Percentiles rank a stretch among this genome's conserved stretches.
Conservation (phyloP, 305 asterid species). For the Euphrasia arctica region DNA sequence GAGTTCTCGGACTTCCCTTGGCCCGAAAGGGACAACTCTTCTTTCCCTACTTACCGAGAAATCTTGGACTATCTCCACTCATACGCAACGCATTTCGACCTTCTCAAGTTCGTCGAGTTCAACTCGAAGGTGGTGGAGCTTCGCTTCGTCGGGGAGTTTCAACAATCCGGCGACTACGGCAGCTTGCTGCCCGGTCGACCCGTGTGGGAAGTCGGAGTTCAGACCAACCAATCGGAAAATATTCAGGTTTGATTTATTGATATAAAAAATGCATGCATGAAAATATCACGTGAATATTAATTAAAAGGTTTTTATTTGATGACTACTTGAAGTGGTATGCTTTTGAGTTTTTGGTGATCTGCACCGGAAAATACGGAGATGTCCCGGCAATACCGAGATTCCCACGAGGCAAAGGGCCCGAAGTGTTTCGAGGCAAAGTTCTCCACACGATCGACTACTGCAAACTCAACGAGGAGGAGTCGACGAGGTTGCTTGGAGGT, state of each 20-base stretch:
- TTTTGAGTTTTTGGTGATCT: conserved; percentile 74
- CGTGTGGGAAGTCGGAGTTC: conserved; percentile 80
- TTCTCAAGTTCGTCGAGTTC: conserved; percentile 58
- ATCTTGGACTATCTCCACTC: conserved; percentile 67
- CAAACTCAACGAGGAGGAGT: conserved; percentile 60
- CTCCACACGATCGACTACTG: conserved; percentile 73
- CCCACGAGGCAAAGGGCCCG: conserved; percentile 66
- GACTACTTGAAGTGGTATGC: conserved; percentile 49
- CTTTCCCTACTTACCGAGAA: conserved; percentile 69
- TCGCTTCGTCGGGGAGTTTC: conserved; percentile 45
- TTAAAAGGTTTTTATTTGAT: not conserved
- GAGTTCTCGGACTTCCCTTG: conserved; percentile 94
- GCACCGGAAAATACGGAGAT: conserved; percentile 88
- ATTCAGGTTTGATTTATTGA: conserved; percentile 46
- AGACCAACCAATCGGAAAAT: conserved; percentile 39
- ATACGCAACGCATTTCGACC: conserved; percentile 60
- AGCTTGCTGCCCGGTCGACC: conserved; percentile 55
- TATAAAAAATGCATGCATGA: not conserved
- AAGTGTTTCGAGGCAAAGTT: conserved; percentile 61
- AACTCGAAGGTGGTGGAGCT: conserved; percentile 78
- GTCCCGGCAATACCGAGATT: conserved; percentile 61
- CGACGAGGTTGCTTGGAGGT: conserved; percentile 28
- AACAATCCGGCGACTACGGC: conserved; percentile 38
- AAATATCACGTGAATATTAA: not conserved
- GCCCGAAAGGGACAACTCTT: conserved; percentile 67